phyloP scores from a whole-genome alignment of 2,329 filamentous ascomycete genomes.

The Paecilomyces sp. region DNA sequence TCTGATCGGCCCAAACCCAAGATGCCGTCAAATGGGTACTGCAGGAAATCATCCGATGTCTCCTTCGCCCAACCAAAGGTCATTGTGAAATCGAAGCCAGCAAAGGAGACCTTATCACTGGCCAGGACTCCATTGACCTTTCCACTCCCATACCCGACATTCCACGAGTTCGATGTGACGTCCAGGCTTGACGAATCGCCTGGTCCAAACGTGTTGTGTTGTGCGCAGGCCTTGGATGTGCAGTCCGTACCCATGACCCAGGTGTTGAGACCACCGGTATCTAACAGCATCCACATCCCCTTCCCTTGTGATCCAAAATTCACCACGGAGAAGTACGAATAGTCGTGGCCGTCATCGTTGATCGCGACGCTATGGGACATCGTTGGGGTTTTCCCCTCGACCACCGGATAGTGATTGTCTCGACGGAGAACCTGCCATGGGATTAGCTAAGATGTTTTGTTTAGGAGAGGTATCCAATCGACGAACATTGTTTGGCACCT shows the following conservation, averaged over 20 bases:
- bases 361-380: constrained; percentile 43
- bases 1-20: constrained; percentile 64
- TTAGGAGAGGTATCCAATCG: neutral
- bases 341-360: constrained; percentile 48
- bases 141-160: constrained; percentile 70
- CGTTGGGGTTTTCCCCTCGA: constrained; percentile 31
- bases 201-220: constrained; percentile 63
- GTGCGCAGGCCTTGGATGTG: constrained; percentile 55
- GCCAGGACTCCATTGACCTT: constrained; percentile 60
- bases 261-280: constrained; percentile 56
- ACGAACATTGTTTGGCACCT: constrained; percentile 17
- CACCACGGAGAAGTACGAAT: constrained; percentile 47
- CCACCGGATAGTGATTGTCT: constrained; percentile 43
- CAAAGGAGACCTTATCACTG: constrained; percentile 61
- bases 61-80: constrained; percentile 66
- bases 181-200: constrained; percentile 59
- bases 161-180: constrained; percentile 49
- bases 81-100: constrained; percentile 56
- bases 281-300: constrained; percentile 47
- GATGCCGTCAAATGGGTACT: constrained; percentile 83
- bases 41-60: constrained; percentile 66
- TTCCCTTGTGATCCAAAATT: constrained; percentile 44
- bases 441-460: constrained; percentile 4
- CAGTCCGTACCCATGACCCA: constrained; percentile 78
- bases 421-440: constrained; percentile 28